phyloP scores from a whole-genome alignment of 129 eudicot genomes.

The Sambucus nigra region DNA sequence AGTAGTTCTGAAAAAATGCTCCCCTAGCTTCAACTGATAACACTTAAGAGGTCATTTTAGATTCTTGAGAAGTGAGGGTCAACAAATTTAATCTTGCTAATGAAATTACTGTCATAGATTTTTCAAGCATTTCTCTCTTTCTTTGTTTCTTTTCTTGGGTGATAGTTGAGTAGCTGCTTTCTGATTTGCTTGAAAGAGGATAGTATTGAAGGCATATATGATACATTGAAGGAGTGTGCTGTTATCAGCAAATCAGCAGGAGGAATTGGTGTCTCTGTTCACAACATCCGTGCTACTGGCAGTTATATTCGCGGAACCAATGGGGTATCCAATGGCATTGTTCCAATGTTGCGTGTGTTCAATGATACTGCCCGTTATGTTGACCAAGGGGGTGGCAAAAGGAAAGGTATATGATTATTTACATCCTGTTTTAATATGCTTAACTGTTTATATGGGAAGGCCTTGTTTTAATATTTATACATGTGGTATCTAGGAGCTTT shows the following conservation, averaged over 20 bases:
- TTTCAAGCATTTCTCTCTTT: not conserved
- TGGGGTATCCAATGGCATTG: conserved; percentile 94
- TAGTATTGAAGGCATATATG: conserved; percentile 94
- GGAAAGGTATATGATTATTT: conserved; percentile 45
- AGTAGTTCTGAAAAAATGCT: too few relatives aligned
- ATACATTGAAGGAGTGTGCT: conserved; percentile 94
- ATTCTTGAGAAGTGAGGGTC: too few relatives aligned
- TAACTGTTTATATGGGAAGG: not conserved
- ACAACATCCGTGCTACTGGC: conserved; percentile 92
- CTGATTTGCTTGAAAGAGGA: conserved; percentile 94
- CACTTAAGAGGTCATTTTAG: too few relatives aligned
- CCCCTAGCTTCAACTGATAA: too few relatives aligned
- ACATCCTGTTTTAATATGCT: not conserved
- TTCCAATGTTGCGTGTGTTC: conserved; percentile 90
- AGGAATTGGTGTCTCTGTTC: conserved; percentile 93
- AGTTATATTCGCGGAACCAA: conserved; percentile 98
- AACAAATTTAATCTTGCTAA: too few relatives aligned
- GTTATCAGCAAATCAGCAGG: conserved; percentile 98
- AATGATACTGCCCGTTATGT: conserved; percentile 94
- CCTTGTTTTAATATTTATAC: not conserved
- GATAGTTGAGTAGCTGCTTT: conserved; percentile 93
- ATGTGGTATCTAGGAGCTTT: conserved; percentile 55
- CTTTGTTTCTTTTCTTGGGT: not conserved
- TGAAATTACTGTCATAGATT: too few relatives aligned
- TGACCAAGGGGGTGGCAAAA: conserved; percentile 97